These are phyloP conservation scores for Mortierella polycephala DNA, from an alignment of 371 early-diverging fungal genomes.

Conservation along the genomic window DNA sequence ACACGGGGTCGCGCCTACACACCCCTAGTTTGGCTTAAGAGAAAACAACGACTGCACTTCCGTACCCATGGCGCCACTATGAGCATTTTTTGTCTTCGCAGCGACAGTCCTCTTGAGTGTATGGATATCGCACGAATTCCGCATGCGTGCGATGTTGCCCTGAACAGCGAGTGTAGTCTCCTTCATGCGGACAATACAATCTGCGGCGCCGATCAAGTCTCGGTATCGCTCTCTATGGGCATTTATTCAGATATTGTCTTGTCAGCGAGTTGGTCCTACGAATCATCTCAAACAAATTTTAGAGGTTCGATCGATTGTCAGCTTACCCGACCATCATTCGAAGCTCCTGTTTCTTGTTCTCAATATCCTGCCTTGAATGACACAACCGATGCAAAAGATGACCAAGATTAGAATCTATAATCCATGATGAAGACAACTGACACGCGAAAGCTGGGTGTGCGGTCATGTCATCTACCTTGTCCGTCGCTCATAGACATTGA, in stretches of 20 bases:
- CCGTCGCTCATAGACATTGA: constrained; percentile 56
- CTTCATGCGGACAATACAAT: constrained; percentile 82
- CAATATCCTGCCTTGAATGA: constrained; percentile 67
- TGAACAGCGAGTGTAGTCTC: constrained; percentile 66
- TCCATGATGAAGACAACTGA: not conserved
- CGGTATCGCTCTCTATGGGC: constrained; percentile 81
- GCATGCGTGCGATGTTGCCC: constrained; percentile 69
- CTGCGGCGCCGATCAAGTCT: constrained; percentile 87
- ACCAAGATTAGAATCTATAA: not conserved
- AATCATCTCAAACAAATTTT: not conserved
- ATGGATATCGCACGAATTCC: constrained; percentile 66
- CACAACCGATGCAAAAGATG: not conserved
- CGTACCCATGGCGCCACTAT: constrained; percentile 56
- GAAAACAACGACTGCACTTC: not conserved
- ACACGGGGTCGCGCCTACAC: too few relatives aligned
- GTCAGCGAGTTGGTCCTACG: not conserved
- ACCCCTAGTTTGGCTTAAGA: not conserved
- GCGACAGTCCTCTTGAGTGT: constrained; percentile 59
- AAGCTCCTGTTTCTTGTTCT: constrained; percentile 82
- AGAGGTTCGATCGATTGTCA: not conserved
- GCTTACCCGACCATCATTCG: constrained; percentile 89
- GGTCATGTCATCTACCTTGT: constrained; percentile 52
- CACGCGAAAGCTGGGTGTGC: too few relatives aligned
- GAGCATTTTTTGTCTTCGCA: constrained; percentile 51
- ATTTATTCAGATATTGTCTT: not conserved